Evolutionary conservation across 768 basidiomycete species (phyloP), one percentile per base, ranked within the genome.

Genomic region (Dictyophora rubrovolvata): DNA sequence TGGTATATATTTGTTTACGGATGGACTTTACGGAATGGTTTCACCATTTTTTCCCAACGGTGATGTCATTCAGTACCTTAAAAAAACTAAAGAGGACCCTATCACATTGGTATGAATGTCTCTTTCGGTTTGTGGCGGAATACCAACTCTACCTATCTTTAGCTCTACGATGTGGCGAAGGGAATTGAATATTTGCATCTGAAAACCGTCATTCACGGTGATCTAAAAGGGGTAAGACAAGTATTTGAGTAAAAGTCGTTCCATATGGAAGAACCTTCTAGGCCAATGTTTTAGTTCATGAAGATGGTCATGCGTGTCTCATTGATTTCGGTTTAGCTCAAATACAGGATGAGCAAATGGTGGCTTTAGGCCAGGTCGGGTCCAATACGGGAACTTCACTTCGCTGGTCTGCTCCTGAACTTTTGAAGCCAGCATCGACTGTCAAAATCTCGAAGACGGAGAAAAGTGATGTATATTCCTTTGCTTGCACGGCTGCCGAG

Each of bases 401-500:
- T 9, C 59, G 55, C 7, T 60, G 59, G 59, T 48, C 48, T 42
- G 55, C 59, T 35, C 59, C 54, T 7, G 59, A 60, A 28, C 53
- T 60, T 20, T 46, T 75, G 59, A 65, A 63, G 5, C 42, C 18
- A 61, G 60, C 10, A 67, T 72, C 16, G 69, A n/a, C n/a, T n/a
- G 73, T 21, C 68, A 55, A 59, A 16, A 64, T 66, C 4, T 50
- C 60, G 1, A 53, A 71, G 2, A 71, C 69, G 1, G 69, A 69
- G 10, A 57, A 65, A 50, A 75, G 71, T 48, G 79, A 81, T 63
- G 72, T 78, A 18, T 81, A 72, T 56, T 74, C 74, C 1, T 72
- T 74, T 54, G 74, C 69, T 5, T 72, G 70, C 52, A 65, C 72
- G 14, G 69, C 69, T 60, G 33, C 62, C 16, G 61, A 61, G 42